Conservation (phyloP, 257 asterid species). For the Primulina tabacum region DNA sequence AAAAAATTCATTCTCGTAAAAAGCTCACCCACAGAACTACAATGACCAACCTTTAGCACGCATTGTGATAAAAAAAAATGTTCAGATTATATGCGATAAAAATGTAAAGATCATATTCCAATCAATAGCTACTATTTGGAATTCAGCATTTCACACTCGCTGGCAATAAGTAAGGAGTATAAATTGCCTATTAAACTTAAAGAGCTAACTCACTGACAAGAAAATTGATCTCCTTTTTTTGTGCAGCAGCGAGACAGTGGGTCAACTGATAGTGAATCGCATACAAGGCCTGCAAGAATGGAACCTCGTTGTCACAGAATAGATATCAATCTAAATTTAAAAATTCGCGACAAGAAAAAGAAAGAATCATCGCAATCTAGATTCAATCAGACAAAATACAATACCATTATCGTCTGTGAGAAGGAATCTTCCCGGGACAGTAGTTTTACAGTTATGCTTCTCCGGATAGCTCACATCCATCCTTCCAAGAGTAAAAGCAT, state of each 20-base stretch:
- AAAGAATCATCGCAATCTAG: constrained; percentile 10
- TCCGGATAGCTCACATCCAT: constrained; percentile 56
- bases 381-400: constrained; percentile 7
- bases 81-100: too few relatives aligned
- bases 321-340: neutral
- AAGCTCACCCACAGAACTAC: too few relatives aligned
- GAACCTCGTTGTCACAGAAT: constrained; percentile 8
- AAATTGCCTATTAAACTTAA: constrained; percentile 14
- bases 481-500: constrained; percentile 34
- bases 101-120: too few relatives aligned
- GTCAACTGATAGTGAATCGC: constrained; percentile 70
- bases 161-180: neutral
- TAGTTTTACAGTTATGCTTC: constrained; percentile 58
- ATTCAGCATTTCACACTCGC: too few relatives aligned
- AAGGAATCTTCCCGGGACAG: constrained; percentile 84
- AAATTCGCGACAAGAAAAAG: neutral
- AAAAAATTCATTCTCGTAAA: too few relatives aligned
- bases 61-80: too few relatives aligned
- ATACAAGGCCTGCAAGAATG: constrained; percentile 66
- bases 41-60: too few relatives aligned
- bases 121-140: too few relatives aligned
- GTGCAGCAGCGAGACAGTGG: constrained; percentile 73
- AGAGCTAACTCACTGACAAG: constrained; percentile 84
- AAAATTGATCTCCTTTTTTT: constrained; percentile 55
- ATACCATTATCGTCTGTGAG: constrained; percentile 79